Base-by-base conservation (phyloP, 495 filamentous ascomycete genomes). In the Trichocladium uniseriatum region DNA sequence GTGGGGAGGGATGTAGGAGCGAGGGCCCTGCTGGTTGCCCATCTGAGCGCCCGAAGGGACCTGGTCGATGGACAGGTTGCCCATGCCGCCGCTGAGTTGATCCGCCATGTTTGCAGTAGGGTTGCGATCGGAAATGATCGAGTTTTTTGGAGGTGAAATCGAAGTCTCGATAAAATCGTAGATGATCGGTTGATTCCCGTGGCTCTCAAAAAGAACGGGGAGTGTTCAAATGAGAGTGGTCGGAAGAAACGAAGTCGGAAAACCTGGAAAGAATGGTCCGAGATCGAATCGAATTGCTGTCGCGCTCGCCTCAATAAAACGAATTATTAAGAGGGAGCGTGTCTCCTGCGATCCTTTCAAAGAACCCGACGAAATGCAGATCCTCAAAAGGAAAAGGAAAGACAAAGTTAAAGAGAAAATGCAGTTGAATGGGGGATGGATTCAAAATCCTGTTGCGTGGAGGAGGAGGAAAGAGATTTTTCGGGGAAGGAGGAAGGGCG, bases 1-100 rank as follows among this genome's bases (percentile, higher is more conserved):
- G 66, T 98, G 92, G 65, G 92, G 92, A 57, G 92, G 92, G 64
- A 97, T 95, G 74, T 98, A 98, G 40, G 92, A 81, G 57, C 86
- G 86, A 43, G 69, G 69, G 38, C 61, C 60, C 28, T 64, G 56
- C 53, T 75, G 76, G 55, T 72, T 68, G 49, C 52, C 43, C 8
- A 72, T 71, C 60, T 86, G 84, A 65, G 88, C 79, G 64, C 84
- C 81, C 43, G 52, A 58, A 74, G 84, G 54, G 39, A 83, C 50
- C 28, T 48, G 49, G 40, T 60, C 78, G 56, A 95, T 75, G 65
- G 76, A 84, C 62, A 95, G 75, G 65, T 84, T 82, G 67, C 79
- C 81, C 85, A 96, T 90, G 68, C 79, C 81, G 83, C 94, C 87
- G 68, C 89, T 88, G 57, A 98, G 81, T 73, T 94, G 82, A 69